Conservation (phyloP, 148 eudicot genomes). For the Fagopyrum esculentum region DNA sequence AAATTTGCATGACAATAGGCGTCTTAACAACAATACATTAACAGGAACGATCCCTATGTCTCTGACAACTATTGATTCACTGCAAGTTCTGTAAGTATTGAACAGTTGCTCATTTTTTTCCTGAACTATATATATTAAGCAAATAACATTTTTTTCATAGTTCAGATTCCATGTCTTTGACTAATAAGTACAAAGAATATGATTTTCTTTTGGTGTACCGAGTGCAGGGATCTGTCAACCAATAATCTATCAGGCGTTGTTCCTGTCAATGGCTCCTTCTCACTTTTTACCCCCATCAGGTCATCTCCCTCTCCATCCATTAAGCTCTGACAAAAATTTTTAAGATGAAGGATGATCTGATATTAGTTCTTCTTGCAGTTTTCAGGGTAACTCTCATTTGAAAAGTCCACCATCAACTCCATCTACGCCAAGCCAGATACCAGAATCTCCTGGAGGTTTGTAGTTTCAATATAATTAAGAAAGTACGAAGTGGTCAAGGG, state of each 20-base stretch:
- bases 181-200: no score
- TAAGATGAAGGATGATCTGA: not conserved
- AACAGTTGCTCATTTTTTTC: no score
- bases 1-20: no score
- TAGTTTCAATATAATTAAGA: no score
- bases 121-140: not conserved
- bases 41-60: no score
- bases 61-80: no score
- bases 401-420: conserved; percentile 59
- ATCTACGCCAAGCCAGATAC: conserved; percentile 19
- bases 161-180: not conserved
- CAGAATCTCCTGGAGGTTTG: no score
- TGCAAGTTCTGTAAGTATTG: no score
- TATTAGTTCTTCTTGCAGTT: conserved; percentile 10
- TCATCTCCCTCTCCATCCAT: conserved; percentile 11
- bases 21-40: no score
- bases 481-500: no score
- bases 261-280: conserved; percentile 97
- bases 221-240: conserved; percentile 78
- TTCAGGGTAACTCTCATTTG: not conserved
- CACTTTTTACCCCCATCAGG: conserved; percentile 96
- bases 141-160: not conserved
- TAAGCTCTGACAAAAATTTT: not conserved
- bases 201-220: no score
- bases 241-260: conserved; percentile 82